Evolutionary conservation across 805 yeast species (phyloP).

Genomic region (Metschnikowia lochheadii): DNA sequence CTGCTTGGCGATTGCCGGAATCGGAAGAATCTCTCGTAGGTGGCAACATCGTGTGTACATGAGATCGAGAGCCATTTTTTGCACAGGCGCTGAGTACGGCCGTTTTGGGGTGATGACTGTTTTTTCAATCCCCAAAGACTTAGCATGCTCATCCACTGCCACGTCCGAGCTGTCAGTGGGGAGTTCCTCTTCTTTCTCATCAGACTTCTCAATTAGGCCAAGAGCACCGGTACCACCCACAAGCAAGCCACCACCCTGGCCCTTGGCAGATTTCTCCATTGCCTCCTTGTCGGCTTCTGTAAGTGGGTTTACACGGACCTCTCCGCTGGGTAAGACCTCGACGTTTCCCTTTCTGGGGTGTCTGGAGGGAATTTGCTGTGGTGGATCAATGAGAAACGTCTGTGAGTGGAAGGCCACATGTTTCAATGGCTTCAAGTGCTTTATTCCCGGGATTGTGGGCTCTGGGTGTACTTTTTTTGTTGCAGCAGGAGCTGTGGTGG

Average conservation of each 20-base stretch:
- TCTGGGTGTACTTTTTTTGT: conserved; percentile 1
- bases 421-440: conserved; percentile 33
- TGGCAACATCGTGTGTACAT: conserved; percentile 93
- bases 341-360: conserved; percentile 77
- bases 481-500: background rate
- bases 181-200: conserved; percentile 8
- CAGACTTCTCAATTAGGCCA: conserved; percentile 32
- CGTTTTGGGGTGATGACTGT: conserved; percentile 8
- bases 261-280: conserved; percentile 37
- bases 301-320: conserved; percentile 49
- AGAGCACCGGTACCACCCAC: conserved; percentile 76
- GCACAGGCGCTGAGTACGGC: conserved; percentile 31
- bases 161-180: conserved; percentile 5
- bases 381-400: conserved; percentile 52
- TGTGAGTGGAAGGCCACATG: conserved; percentile 41
- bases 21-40: conserved; percentile 84
- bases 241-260: conserved; percentile 62
- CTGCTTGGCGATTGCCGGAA: conserved; percentile 82
- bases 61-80: conserved; percentile 57
- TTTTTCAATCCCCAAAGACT: conserved; percentile 14
- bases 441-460: conserved; percentile 3
- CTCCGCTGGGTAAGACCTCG: conserved; percentile 51
- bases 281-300: conserved; percentile 48
- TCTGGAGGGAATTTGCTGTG: conserved; percentile 86
- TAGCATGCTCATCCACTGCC: conserved; percentile 12